Evolutionary conservation across 257 asterid genomes (phyloP), one percentile per base, ranked within the genome.

Genomic region (Lithospermum erythrorhizon): DNA sequence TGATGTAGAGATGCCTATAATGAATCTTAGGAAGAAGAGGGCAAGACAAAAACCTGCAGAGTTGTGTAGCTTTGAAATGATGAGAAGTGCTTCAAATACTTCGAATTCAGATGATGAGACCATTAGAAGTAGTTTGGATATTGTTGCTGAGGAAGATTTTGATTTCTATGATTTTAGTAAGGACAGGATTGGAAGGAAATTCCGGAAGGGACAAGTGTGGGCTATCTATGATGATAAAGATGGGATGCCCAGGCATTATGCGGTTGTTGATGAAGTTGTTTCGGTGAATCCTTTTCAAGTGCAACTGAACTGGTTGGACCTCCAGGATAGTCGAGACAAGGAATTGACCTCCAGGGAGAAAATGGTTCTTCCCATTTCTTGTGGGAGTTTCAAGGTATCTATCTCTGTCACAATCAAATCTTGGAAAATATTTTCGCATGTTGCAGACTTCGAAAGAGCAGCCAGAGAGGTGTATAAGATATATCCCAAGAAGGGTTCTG

Each of bases 171-270:
- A 90, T 72, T 90, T 90, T 51, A 89, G 76, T 68, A 72, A 71
- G 81, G 94, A 81, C 63, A 83, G 95, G 77, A 73, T 23, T 25
- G 94, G 53, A 72, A 88, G 76, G 74, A 81, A 81, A 73, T 84
- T 88, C 54, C 84, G 79, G 87, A 81, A 75, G 79, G 96, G 96
- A 30, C 98, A 91, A 65, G 87, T 91, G 30, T 91, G 96, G 96
- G 98, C 96, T 24, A 65, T 80, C 49, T 91, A 86, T 55, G 96
- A 84, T n/a, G 83, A 81, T 15, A 76, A 62, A 30, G 95, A 82
- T 68, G 90, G 90, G 72, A 81, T 82, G 84, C 96, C 98, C 0
- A 72, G 95, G 73, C 91, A 84, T 49, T 88, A 88, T 68, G 96
- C 84, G n/a, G 68, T 84, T 70, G 75, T 91, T 53, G 81, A 91